Base-by-base conservation (phyloP, 257 asterid species). In the Scutellaria minor region DNA sequence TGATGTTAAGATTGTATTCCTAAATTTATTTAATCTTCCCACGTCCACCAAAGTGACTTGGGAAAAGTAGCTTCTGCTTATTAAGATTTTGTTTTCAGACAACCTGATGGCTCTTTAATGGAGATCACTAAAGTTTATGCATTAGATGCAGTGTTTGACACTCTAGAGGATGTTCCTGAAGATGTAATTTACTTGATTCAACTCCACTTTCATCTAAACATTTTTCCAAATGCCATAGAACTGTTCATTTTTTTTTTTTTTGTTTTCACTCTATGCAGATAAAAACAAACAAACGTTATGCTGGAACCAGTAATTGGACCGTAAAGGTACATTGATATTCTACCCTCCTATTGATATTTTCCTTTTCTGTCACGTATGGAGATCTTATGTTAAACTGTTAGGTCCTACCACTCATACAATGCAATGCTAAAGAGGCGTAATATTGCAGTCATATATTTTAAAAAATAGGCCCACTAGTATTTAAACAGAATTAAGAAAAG, bases 81-180 rank as follows among this genome's bases (percentile, higher is more conserved):
- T 74, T 48, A 66, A 46, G 61, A 46, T 50, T 66, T 77, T 76
- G 46, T 68, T 78, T 47, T 68, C 82, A 91, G 97, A 82, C 81
- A 87, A 81, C 96, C 93, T 67, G 91, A 91, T 91, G 97, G 97
- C 69, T 87, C 97, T 24, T 85, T 91, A 79, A 89, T 91, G 96
- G 96, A 91, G 86, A 89, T 91, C 70, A 72, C 95, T 2, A 91
- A 91, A 86, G 89, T 91, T 42, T 91, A 91, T 76, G 88, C 97
- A 61, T 72, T 91, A 45, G 97, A 91, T 75, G 97, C 97, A 7
- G 95, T 91, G 75, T 91, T 84, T 77, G 97, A 91, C 80, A 73
- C 74, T 58, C 86, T 65, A 14, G 95, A 87, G 64, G 96, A 87
- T 78, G 97, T 89, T 82, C 97, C 97, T 40, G 96, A 91, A 79